Percentiles rank a stretch among this genome's conserved stretches.
phyloP scores from a whole-genome alignment of 371 early-diverging fungal genomes.

The Mucor racemosus region DNA sequence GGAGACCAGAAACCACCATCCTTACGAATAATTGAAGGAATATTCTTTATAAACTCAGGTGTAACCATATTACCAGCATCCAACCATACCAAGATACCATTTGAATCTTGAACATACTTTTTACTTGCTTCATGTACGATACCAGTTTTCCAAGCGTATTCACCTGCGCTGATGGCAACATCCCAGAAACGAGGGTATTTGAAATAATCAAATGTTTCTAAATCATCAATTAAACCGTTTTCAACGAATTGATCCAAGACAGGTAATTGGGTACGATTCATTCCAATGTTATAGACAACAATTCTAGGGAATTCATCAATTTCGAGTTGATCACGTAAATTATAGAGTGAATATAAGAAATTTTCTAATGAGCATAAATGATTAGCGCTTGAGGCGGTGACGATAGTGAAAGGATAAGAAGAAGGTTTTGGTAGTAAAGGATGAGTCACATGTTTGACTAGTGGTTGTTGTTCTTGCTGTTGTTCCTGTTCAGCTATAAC shows the following conservation, averaged over 20 bases:
- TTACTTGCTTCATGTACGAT: slow-evolving; percentile 55
- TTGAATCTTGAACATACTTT: slow-evolving; percentile 22
- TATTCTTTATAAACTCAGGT: slow-evolving; percentile 44
- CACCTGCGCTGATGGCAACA: slow-evolving; percentile 49
- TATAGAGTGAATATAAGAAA: slow-evolving; percentile 52
- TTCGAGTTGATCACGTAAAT: slow-evolving; percentile 30
- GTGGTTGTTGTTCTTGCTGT: neutral
- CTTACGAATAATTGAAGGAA: slow-evolving; percentile 43
- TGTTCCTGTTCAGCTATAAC: neutral
- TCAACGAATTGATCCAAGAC: slow-evolving; percentile 31
- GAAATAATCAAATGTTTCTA: slow-evolving; percentile 46
- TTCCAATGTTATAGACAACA: slow-evolving; percentile 44
- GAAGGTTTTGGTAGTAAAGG: slow-evolving; percentile 17
- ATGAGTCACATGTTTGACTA: slow-evolving; percentile 19
- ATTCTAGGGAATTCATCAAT: slow-evolving; percentile 34
- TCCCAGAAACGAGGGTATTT: slow-evolving; percentile 61
- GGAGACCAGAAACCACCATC: slow-evolving; percentile 56
- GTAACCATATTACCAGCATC: slow-evolving; percentile 59
- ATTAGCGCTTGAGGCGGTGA: slow-evolving; percentile 60
- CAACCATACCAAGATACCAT: slow-evolving; percentile 57
- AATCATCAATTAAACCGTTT: slow-evolving; percentile 42
- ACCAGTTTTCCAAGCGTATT: slow-evolving; percentile 65
- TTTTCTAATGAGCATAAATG: slow-evolving; percentile 62
- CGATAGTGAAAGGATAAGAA: slow-evolving; percentile 48
- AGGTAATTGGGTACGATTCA: slow-evolving; percentile 35